Percentiles rank a stretch among this genome's conserved stretches.
Conservation (phyloP, 148 eudicot species). For the Fagopyrum tataricum region DNA sequence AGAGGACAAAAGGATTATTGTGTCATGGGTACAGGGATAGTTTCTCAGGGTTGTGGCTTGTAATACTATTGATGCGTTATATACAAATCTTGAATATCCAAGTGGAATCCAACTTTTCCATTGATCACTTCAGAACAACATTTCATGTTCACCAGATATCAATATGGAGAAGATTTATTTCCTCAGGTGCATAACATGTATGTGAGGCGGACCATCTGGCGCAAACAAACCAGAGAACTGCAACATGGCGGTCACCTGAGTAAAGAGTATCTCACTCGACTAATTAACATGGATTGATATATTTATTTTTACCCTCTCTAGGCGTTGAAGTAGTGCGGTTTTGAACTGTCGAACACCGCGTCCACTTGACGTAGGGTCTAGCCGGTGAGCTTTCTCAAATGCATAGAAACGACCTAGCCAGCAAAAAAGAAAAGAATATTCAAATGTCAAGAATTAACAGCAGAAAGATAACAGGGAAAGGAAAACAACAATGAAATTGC, state of each 20-base stretch:
- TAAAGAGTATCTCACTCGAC: neutral
- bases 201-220: neutral
- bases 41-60: neutral
- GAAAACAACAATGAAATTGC: neutral
- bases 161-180: neutral
- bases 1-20: too few relatives aligned
- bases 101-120: neutral
- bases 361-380: constrained; percentile 73
- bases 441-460: neutral
- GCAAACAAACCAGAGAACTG: neutral
- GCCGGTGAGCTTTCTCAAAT: constrained; percentile 59
- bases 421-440: neutral
- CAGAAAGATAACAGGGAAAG: neutral
- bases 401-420: constrained; percentile 61
- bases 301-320: constrained; percentile 36
- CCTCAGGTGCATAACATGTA: neutral
- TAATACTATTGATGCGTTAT: neutral
- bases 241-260: neutral
- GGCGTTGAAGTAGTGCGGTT: constrained; percentile 66
- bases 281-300: neutral
- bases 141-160: neutral
- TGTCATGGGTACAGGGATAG: neutral
- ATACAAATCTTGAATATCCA: neutral
- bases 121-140: neutral
- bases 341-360: constrained; percentile 74